Base-by-base conservation (phyloP, 768 basidiomycete genomes). In the Rhodosporidiobolus sp. region DNA sequence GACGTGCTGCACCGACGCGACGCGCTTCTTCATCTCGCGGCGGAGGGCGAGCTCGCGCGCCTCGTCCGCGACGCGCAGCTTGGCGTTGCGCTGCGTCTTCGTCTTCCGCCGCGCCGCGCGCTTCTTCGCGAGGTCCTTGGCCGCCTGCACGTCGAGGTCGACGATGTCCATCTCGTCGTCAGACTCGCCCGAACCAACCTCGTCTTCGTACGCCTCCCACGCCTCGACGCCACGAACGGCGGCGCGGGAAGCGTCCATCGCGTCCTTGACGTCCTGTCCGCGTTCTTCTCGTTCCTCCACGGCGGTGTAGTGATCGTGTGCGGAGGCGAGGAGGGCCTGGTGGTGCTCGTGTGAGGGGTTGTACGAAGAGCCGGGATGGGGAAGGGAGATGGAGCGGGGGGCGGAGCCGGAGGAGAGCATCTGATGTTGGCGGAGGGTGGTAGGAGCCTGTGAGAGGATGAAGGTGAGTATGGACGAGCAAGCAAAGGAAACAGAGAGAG, bases 361-460 rank as follows among this genome's bases (percentile, higher is more conserved):
- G 77, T 77, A 76, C 9, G 78, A 76, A 38, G 69, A 64, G 49
- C 77, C 77, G 38, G 77, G 71, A 32, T 77, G 76, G 6, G 78
- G 78, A n/a, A 73, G 46, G n/a, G 65, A 34, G 67, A 78, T 63
- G 28, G 77, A 61, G n/a, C 58, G 66, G 7, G 67, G 70, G 11
- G 45, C 53, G 5, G 52, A 19, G 49, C 48, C 34, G 28, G 56
- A 12, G 50, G 50, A 24, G 64, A 77, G 67, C 8, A 78, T 63
- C 24, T 63, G 24, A 63, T 78, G 78, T 3, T 55, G 45, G 53
- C 62, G 60, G 14, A 78, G 52, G 1, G 72, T 63, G 1, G 67
- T 24, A 7, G 77, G 77, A 7, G 72, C 58, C 78, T 77, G 68
- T 24, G 28, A 19, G n/a, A 34, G 30, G 48, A 3, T 12, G 32